Conservation (phyloP, 257 asterid species). For the Solanum rostratum region DNA sequence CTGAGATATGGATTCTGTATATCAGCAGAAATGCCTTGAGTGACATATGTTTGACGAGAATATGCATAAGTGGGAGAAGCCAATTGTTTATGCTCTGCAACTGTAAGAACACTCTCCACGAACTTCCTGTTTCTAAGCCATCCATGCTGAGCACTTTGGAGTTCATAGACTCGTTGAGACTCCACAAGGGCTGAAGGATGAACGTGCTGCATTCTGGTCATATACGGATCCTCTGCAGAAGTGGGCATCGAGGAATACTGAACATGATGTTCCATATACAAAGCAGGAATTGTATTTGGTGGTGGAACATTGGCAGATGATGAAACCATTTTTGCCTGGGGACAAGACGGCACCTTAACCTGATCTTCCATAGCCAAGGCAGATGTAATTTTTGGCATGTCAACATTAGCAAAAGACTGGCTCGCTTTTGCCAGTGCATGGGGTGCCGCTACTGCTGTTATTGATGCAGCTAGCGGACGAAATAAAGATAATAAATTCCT, state of each 20-base stretch:
- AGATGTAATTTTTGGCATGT: conserved; percentile 6
- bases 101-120: conserved; percentile 8
- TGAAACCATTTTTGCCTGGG: neutral
- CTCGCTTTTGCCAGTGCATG: conserved; percentile 12
- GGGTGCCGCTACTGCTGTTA: conserved; percentile 7
- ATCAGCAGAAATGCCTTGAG: neutral
- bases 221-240: conserved; percentile 12
- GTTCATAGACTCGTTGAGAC: neutral
- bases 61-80: neutral
- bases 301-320: neutral
- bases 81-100: conserved; percentile 2
- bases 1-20: conserved; percentile 28
- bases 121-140: neutral
- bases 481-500: conserved; percentile 33
- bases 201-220: conserved; percentile 13
- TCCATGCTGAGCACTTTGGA: neutral
- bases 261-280: conserved; percentile 6
- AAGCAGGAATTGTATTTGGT: neutral
- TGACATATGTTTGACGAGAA: neutral
- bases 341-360: neutral
- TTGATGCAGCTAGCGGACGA: conserved; percentile 28
- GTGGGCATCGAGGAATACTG: conserved; percentile 7
- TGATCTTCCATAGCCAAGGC: conserved; percentile 7
- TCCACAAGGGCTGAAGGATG: neutral
- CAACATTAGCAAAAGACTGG: conserved; percentile 3